phyloP scores from a whole-genome alignment of 345 rosid genomes.

The Orychophragmus violaceus region DNA sequence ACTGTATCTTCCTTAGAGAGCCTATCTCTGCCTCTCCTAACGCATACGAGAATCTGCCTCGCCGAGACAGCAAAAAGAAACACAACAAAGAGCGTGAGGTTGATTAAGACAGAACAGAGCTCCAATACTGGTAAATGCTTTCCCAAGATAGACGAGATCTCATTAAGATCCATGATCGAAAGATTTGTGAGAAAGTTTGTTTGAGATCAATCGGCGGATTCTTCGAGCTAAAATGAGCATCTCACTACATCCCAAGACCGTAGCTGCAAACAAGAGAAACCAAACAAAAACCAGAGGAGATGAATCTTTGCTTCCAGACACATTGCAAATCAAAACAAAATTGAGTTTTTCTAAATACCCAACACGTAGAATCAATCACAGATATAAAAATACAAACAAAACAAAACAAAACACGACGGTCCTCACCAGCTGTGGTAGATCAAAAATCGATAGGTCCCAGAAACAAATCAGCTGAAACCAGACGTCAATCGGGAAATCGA shows the following conservation, averaged over 20 bases:
- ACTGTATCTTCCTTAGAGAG: slow-evolving; percentile 60
- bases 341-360: slow-evolving; percentile 29
- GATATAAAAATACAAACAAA: background rate
- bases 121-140: slow-evolving; percentile 50
- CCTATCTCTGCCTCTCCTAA: slow-evolving; percentile 55
- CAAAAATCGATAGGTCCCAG: slow-evolving; percentile 16
- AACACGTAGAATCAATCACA: slow-evolving; percentile 28
- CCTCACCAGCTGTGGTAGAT: slow-evolving; percentile 25
- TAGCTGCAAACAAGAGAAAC: slow-evolving; percentile 22
- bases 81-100: slow-evolving; percentile 56
- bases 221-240: slow-evolving; percentile 48
- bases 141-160: slow-evolving; percentile 22
- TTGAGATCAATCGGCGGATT: slow-evolving; percentile 32
- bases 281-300: background rate
- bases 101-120: slow-evolving; percentile 63
- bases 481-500: slow-evolving; percentile 27
- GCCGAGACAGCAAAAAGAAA: slow-evolving; percentile 62
- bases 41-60: slow-evolving; percentile 57
- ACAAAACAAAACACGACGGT: slow-evolving; percentile 1
- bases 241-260: slow-evolving; percentile 36
- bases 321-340: slow-evolving; percentile 48
- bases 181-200: slow-evolving; percentile 20
- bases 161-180: slow-evolving; percentile 39
- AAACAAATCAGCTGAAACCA: slow-evolving; percentile 20
- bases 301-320: slow-evolving; percentile 39